Conservation (phyloP, 208 protist genomes). For the Wallacemonas collosoma region DNA sequence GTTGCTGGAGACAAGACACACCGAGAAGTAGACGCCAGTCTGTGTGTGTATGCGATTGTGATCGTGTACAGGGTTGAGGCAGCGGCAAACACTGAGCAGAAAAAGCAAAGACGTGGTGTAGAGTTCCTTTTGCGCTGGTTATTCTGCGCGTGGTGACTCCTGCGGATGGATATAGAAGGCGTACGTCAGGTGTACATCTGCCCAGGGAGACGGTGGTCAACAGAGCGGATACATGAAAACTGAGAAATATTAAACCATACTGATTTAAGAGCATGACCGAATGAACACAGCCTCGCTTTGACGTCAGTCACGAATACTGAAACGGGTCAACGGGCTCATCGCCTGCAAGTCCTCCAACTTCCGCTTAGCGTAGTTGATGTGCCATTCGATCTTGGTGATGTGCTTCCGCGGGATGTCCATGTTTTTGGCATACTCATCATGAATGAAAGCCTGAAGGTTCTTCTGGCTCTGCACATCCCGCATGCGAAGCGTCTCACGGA, state of each 20-base stretch:
- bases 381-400: constrained; percentile 86
- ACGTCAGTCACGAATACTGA: constrained; percentile 32
- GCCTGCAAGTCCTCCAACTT: constrained; percentile 84
- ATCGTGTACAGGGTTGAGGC: too few relatives aligned
- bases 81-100: too few relatives aligned
- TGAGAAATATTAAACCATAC: not conserved
- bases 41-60: too few relatives aligned
- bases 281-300: not conserved
- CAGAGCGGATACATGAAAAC: too few relatives aligned
- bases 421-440: constrained; percentile 71
- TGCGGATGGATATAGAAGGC: too few relatives aligned
- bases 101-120: too few relatives aligned
- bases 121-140: too few relatives aligned
- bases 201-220: too few relatives aligned
- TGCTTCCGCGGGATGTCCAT: constrained; percentile 54
- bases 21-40: too few relatives aligned
- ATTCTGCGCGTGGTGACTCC: too few relatives aligned
- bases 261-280: not conserved
- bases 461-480: constrained; percentile 54
- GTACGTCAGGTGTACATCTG: too few relatives aligned
- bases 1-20: too few relatives aligned
- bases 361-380: constrained; percentile 70
- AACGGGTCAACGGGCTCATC: constrained; percentile 66
- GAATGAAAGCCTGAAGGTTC: constrained; percentile 61
- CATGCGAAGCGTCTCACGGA: constrained; percentile 62